Evolutionary conservation across 2,329 filamentous ascomycete genomes (phyloP).

Genomic region (Clonostachys rosea): DNA sequence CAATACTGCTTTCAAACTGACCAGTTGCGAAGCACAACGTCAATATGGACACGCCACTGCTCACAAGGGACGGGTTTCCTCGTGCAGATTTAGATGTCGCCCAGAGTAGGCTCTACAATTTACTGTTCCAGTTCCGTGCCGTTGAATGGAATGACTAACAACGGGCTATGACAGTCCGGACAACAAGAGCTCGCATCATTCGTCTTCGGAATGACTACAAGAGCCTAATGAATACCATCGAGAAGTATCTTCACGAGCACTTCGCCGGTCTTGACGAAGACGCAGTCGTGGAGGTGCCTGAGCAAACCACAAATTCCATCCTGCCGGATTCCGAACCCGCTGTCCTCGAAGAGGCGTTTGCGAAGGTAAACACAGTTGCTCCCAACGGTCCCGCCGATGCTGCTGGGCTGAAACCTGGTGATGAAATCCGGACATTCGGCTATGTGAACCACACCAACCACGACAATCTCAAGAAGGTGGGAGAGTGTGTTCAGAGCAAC

Average conservation of each 20-base stretch:
- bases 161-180: slow-evolving; percentile 61
- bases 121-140: neutral
- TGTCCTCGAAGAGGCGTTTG: slow-evolving; percentile 49
- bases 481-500: slow-evolving; percentile 84
- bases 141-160: slow-evolving; percentile 1
- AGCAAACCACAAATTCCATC: slow-evolving; percentile 7
- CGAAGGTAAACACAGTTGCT: slow-evolving; percentile 82
- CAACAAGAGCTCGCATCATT: slow-evolving; percentile 88
- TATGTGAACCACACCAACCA: slow-evolving; percentile 80
- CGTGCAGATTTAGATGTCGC: slow-evolving; percentile 91
- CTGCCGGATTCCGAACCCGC: slow-evolving; percentile 4
- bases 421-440: slow-evolving; percentile 82
- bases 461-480: slow-evolving; percentile 78
- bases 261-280: slow-evolving; percentile 68
- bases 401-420: slow-evolving; percentile 76
- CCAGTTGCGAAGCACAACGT: slow-evolving; percentile 68
- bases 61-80: slow-evolving; percentile 88
- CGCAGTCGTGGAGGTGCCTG: slow-evolving; percentile 22
- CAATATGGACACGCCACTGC: slow-evolving; percentile 83
- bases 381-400: slow-evolving; percentile 73
- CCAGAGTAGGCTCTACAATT: slow-evolving; percentile 59
- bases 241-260: slow-evolving; percentile 82
- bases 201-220: slow-evolving; percentile 91
- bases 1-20: slow-evolving; percentile 12
- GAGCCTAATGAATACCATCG: slow-evolving; percentile 76